phyloP scores from a whole-genome alignment of 345 rosid genomes.

The Erodium maritimum region DNA sequence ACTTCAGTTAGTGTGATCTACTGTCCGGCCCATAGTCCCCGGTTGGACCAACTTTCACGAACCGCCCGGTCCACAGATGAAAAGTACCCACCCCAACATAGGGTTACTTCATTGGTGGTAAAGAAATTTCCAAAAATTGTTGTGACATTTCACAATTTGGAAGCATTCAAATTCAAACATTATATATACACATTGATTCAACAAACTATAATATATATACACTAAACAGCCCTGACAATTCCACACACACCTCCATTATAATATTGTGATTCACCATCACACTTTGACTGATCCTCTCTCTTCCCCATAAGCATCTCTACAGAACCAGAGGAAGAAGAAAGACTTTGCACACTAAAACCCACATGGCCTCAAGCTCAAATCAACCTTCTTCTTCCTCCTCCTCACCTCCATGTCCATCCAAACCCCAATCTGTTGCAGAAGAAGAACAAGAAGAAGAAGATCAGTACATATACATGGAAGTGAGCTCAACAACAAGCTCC shows the following conservation, averaged over 20 bases:
- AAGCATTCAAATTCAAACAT: background rate
- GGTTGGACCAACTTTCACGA: too few relatives aligned
- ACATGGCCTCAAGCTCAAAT: background rate
- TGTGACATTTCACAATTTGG: background rate
- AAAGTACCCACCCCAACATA: too few relatives aligned
- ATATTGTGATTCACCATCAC: background rate
- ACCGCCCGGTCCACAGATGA: too few relatives aligned
- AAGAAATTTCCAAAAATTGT: background rate
- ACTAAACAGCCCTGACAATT: background rate
- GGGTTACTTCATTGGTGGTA: background rate
- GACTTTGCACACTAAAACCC: too few relatives aligned
- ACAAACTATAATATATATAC: background rate
- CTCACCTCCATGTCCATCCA: too few relatives aligned
- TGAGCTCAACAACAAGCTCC: too few relatives aligned
- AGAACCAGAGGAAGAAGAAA: too few relatives aligned
- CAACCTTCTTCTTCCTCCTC: background rate
- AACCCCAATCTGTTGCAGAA: background rate
- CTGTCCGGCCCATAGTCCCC: too few relatives aligned
- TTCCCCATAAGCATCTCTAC: background rate
- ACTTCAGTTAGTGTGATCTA: too few relatives aligned
- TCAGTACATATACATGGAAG: slow-evolving; percentile 68
- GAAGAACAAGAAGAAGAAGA: slow-evolving; percentile 22
- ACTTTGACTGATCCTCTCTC: background rate
- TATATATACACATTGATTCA: background rate
- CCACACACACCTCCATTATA: background rate